phyloP scores from a whole-genome alignment of 768 basidiomycete genomes.

The Plicaturopsis crispa region DNA sequence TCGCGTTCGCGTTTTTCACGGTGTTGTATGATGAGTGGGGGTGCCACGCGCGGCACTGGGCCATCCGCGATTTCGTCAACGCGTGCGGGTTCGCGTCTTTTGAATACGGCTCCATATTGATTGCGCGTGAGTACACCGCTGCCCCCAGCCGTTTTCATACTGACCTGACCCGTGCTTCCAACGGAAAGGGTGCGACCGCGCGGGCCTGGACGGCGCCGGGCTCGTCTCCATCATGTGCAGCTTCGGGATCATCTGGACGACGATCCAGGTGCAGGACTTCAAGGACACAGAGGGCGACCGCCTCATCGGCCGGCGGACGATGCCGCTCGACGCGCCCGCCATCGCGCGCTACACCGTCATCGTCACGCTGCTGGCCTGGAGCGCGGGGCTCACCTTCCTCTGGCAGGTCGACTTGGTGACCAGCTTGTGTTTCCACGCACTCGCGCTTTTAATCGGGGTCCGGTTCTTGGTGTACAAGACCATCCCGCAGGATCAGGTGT shows the following conservation, averaged over 20 bases:
- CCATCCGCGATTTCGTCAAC: constrained; percentile 23
- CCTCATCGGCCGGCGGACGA: constrained; percentile 28
- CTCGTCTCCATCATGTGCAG: constrained; percentile 11
- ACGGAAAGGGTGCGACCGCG: neutral
- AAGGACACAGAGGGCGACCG: constrained; percentile 36
- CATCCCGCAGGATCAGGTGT: neutral
- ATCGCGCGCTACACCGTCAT: constrained; percentile 20
- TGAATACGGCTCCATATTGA: constrained; percentile 24
- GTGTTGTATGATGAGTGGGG: constrained; percentile 23
- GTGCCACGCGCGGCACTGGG: constrained; percentile 15
- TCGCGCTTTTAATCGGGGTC: neutral
- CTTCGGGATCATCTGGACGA: constrained; percentile 29
- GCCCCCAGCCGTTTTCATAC: no score
- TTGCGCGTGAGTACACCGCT: constrained; percentile 16
- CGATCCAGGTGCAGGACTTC: constrained; percentile 42
- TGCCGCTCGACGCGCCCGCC: constrained; percentile 36
- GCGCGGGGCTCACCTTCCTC: constrained; percentile 4
- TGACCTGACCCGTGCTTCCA: neutral
- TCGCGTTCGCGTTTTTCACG: constrained; percentile 14
- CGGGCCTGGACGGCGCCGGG: constrained; percentile 6
- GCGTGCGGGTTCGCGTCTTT: constrained; percentile 23
- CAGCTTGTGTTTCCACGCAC: neutral
- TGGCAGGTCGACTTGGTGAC: constrained; percentile 9
- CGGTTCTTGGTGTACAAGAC: neutral
- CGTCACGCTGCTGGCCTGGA: constrained; percentile 11